Evolutionary conservation across 2,329 filamentous ascomycete genomes (phyloP).

Genomic region (Bertia moriformis): DNA sequence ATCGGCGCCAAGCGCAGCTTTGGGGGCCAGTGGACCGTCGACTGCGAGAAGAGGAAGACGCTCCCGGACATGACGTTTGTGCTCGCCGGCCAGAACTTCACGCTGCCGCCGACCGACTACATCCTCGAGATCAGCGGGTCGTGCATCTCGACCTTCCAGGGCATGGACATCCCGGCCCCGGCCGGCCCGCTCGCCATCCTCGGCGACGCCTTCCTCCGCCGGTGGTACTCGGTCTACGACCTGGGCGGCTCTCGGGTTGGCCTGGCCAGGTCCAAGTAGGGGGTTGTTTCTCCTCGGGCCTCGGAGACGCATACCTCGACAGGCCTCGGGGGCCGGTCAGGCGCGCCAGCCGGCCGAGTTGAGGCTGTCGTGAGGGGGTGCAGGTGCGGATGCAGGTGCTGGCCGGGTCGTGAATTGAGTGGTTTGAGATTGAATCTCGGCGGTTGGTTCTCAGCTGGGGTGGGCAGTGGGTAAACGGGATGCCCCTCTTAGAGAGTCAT

Average conservation of each 20-base stretch:
- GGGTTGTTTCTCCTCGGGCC: not conserved
- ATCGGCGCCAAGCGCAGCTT: slow-evolving; percentile 97
- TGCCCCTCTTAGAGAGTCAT: no score
- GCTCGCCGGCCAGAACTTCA: slow-evolving; percentile 83
- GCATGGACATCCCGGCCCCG: slow-evolving; percentile 81
- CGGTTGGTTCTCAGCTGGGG: no score
- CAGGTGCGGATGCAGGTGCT: no score
- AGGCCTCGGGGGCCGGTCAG: no score
- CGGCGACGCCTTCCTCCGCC: slow-evolving; percentile 72
- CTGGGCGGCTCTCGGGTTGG: slow-evolving; percentile 78
- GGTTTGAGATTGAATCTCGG: no score
- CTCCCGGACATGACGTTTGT: slow-evolving; percentile 88
- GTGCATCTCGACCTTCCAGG: slow-evolving; percentile 96
- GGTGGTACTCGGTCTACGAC: slow-evolving; percentile 93
- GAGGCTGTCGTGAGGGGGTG: no score
- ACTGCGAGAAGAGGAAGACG: slow-evolving; percentile 68
- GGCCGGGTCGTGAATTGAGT: no score
- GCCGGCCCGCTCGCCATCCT: slow-evolving; percentile 87
- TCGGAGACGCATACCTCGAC: no score
- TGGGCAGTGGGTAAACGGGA: no score
- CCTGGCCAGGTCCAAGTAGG: slow-evolving; percentile 68
- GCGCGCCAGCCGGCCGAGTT: no score
- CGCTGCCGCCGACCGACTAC: slow-evolving; percentile 78
- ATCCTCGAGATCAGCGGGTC: slow-evolving; percentile 88
- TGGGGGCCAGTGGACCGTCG: slow-evolving; percentile 90